Conservation (phyloP, 768 basidiomycete species). For the Cystobasidium ongulense region DNA sequence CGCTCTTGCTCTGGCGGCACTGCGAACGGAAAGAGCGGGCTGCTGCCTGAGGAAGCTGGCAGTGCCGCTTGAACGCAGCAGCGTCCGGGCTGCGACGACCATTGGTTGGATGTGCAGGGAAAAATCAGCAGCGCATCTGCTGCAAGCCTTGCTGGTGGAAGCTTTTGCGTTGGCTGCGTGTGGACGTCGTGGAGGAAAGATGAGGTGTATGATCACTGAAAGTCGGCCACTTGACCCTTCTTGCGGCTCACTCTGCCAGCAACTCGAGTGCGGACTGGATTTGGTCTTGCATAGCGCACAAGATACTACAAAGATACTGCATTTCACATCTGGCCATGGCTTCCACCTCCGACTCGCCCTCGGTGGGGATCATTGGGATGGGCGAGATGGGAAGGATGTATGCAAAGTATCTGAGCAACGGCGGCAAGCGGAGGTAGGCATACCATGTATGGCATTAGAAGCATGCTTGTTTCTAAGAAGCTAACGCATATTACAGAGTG, state of each 20-base stretch:
- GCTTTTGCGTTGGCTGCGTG: background rate
- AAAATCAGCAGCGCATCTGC: background rate
- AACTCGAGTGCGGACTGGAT: background rate
- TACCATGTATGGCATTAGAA: background rate
- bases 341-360: background rate
- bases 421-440: conserved; percentile 74
- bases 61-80: background rate
- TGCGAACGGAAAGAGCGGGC: background rate
- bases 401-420: conserved; percentile 62
- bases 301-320: background rate
- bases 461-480: background rate
- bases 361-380: conserved; percentile 57
- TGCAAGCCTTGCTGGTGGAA: background rate
- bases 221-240: too few species aligned
- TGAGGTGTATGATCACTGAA: too few species aligned
- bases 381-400: conserved; percentile 97
- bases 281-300: background rate
- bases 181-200: too few species aligned
- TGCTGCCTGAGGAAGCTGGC: background rate
- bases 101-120: background rate
- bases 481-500: conserved; percentile 53
- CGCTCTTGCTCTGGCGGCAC: background rate
- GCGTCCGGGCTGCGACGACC: background rate
- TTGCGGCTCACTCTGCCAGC: too few species aligned
- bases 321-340: background rate